A percentile compares a stretch with the other conserved stretches of the same genome.
Evolutionary conservation across 2,329 filamentous ascomycete genomes (phyloP).

Genomic region (Fusarium succisae): DNA sequence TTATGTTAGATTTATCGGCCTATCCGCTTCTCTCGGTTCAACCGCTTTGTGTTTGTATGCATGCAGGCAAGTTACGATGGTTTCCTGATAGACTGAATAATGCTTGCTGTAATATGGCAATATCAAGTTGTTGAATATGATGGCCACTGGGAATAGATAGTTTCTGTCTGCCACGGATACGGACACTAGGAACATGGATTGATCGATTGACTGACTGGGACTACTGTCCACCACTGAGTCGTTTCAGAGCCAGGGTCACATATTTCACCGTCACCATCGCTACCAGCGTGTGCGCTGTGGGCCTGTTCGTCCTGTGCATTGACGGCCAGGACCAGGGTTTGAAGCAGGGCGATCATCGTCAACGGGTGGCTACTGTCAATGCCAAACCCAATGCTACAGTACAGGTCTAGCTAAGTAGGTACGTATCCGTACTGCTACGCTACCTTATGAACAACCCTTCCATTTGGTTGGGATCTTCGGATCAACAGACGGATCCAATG

Average conservation of each 20-base stretch:
- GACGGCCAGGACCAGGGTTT: slow-evolving; percentile 31
- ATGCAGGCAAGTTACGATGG: background rate
- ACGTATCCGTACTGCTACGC: slow-evolving; percentile 12
- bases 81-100: background rate
- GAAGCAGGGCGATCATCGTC: slow-evolving; percentile 44
- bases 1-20: background rate
- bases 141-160: background rate
- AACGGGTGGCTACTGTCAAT: slow-evolving; percentile 39
- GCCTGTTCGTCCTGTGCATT: slow-evolving; percentile 23
- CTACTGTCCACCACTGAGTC: slow-evolving; percentile 7
- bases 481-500: slow-evolving; percentile 7
- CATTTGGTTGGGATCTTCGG: slow-evolving; percentile 36
- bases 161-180: background rate
- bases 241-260: slow-evolving; percentile 28
- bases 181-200: background rate
- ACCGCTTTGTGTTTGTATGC: background rate
- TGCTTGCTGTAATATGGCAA: background rate
- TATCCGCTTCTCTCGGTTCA: background rate
- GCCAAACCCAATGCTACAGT: background rate
- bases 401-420: background rate
- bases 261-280: slow-evolving; percentile 39
- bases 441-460: background rate
- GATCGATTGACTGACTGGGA: background rate
- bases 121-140: background rate
- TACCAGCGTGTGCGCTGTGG: slow-evolving; percentile 30